phyloP scores from a whole-genome alignment of 352 stramenopile genomes.

The Globisporangium cystogenes region DNA sequence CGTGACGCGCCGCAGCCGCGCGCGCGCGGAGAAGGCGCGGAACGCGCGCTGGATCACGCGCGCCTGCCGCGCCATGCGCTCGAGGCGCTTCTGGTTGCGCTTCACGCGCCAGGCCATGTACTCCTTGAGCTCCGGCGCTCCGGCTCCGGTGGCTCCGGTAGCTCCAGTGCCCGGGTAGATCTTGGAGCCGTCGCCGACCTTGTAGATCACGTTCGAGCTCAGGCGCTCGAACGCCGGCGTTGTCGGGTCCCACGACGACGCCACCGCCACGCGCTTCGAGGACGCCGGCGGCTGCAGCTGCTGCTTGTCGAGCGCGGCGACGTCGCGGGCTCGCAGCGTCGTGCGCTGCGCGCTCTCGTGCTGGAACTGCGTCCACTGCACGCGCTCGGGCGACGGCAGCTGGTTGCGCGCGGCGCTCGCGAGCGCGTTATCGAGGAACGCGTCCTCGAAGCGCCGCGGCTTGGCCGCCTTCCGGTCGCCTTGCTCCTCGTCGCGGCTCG shows the following conservation, averaged over 20 bases:
- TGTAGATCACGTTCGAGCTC: slow-evolving; percentile 82
- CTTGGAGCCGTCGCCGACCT: slow-evolving; percentile 72
- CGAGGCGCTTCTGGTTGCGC: slow-evolving; percentile 91
- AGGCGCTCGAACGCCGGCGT: slow-evolving; percentile 86
- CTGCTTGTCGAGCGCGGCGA: background rate
- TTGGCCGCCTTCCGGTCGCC: no score
- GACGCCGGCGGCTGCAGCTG: slow-evolving; percentile 1
- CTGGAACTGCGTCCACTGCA: slow-evolving; percentile 39
- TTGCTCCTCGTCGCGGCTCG: no score
- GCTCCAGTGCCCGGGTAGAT: slow-evolving; percentile 57
- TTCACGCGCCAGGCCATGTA: slow-evolving; percentile 96
- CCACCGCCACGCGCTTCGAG: slow-evolving; percentile 30
- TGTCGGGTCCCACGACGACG: slow-evolving; percentile 58
- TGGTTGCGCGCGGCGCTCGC: slow-evolving; percentile 34
- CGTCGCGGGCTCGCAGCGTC: background rate
- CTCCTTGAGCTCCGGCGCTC: slow-evolving; percentile 87
- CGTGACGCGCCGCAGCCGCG: slow-evolving; percentile 67
- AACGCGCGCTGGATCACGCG: slow-evolving; percentile 88
- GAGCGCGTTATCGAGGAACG: slow-evolving; percentile 86
- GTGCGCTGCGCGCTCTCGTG: slow-evolving; percentile 21
- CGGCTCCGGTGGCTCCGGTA: background rate
- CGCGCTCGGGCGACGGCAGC: slow-evolving; percentile 21
- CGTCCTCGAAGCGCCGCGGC: slow-evolving; percentile 72
- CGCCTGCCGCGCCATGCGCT: slow-evolving; percentile 81
- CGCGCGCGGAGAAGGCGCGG: slow-evolving; percentile 84